These are phyloP conservation scores for Podospora didyma DNA, from an alignment of 495 filamentous ascomycete species.

Conservation along the genomic window DNA sequence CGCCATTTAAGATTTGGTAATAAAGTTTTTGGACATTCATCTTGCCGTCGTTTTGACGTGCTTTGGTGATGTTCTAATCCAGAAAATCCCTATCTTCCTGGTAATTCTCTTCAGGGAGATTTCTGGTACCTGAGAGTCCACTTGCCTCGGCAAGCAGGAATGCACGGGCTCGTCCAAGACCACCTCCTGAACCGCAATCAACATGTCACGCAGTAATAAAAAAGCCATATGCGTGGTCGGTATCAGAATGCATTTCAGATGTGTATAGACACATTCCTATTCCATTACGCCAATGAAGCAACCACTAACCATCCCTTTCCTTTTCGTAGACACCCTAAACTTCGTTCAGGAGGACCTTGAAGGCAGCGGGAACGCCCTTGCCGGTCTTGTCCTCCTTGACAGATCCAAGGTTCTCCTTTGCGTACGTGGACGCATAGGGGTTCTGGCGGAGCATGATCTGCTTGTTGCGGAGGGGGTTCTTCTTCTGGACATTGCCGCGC, in stretches of 20 bases:
- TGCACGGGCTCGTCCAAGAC: no score
- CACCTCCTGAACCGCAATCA: neutral
- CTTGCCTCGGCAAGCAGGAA: no score
- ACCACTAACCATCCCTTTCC: constrained; percentile 26
- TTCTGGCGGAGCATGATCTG: constrained; percentile 96
- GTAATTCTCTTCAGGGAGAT: no score
- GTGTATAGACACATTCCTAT: constrained; percentile 31
- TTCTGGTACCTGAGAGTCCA: no score
- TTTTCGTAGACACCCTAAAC: constrained; percentile 23
- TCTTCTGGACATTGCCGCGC: constrained; percentile 91
- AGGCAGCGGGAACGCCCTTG: constrained; percentile 27
- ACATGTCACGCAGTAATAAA: constrained; percentile 15
- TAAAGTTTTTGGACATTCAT: no score
- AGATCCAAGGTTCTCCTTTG: constrained; percentile 57
- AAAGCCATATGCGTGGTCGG: constrained; percentile 15
- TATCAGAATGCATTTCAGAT: constrained; percentile 34
- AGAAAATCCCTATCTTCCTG: no score
- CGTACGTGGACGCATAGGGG: constrained; percentile 87
- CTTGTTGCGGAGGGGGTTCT: constrained; percentile 98
- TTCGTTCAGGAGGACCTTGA: constrained; percentile 39
- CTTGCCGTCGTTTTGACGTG: no score
- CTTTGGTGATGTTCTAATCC: no score
- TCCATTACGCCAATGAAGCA: constrained; percentile 35
- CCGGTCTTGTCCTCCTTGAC: constrained; percentile 38
- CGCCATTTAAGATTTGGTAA: no score